Conservation (phyloP, 2,329 filamentous ascomycete species). For the Bipolaris cookei region DNA sequence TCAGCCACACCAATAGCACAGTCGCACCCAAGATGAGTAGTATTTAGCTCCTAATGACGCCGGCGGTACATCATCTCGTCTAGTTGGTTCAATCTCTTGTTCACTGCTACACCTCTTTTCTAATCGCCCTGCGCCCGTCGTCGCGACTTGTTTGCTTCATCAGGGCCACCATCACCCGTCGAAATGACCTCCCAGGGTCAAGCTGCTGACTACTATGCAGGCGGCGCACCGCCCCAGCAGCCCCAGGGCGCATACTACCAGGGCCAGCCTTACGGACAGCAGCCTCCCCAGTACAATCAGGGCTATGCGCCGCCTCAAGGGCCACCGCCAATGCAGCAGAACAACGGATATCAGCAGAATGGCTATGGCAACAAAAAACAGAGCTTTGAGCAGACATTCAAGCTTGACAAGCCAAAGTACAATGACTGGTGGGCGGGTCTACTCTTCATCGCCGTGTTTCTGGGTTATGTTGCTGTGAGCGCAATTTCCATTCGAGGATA, state of each 20-base stretch:
- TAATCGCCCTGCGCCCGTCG: neutral
- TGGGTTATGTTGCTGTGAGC: conserved; percentile 78
- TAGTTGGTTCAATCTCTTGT: conserved; percentile 13
- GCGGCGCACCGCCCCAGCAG: conserved; percentile 31
- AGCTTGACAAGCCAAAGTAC: conserved; percentile 81
- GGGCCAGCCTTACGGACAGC: conserved; percentile 30
- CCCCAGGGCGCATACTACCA: conserved; percentile 33
- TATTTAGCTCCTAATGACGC: conserved; percentile 18
- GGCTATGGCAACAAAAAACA: conserved; percentile 52
- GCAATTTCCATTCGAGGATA: conserved; percentile 79
- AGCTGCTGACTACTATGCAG: conserved; percentile 50
- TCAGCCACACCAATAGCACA: conserved; percentile 23
- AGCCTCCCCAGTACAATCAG: conserved; percentile 42
- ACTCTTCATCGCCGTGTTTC: conserved; percentile 72
- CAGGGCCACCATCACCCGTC: conserved; percentile 2
- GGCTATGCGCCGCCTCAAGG: conserved; percentile 39
- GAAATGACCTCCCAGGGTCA: conserved; percentile 46
- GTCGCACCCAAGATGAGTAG: neutral
- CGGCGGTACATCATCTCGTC: conserved; percentile 16
- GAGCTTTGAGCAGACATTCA: conserved; percentile 80
- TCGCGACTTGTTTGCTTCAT: conserved; percentile 4
- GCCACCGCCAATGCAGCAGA: conserved; percentile 29
- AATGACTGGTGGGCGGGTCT: conserved; percentile 91
- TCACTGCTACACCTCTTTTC: conserved; percentile 1
- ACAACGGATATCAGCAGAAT: conserved; percentile 35